A percentile compares a stretch with the other conserved stretches of the same genome.
phyloP scores from a whole-genome alignment of 208 protist species.

The Leishmania braziliensis region DNA sequence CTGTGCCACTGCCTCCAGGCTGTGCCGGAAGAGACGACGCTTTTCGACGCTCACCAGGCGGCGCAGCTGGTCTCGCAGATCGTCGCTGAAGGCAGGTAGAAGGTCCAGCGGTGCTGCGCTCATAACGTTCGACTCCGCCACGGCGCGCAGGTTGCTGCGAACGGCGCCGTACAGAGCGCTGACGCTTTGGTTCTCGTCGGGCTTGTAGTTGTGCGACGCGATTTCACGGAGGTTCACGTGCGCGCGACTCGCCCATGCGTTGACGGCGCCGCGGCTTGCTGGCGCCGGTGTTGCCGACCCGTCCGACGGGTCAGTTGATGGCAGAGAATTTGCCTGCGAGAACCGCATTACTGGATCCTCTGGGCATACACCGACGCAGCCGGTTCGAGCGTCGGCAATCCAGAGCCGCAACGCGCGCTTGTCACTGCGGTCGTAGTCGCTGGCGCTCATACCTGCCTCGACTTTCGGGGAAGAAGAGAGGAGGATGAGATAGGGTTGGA shows the following conservation, averaged over 20 bases:
- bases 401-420: conserved; percentile 38
- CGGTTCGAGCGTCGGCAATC: conserved; percentile 75
- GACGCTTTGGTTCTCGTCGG: not conserved
- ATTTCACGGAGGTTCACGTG: conserved; percentile 15
- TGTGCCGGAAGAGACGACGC: conserved; percentile 24
- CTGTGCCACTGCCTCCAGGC: conserved; percentile 18
- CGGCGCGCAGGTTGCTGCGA: conserved; percentile 8
- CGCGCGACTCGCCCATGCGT: conserved; percentile 11
- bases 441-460: not conserved
- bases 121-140: conserved; percentile 24
- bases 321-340: not conserved
- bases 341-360: conserved; percentile 33
- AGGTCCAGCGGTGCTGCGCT: conserved; percentile 23
- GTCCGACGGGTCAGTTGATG: not conserved
- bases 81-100: conserved; percentile 27
- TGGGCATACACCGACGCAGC: conserved; percentile 48
- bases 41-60: conserved; percentile 10
- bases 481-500: conserved; percentile 63
- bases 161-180: conserved; percentile 16
- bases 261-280: not conserved
- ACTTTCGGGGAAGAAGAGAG: conserved; percentile 5
- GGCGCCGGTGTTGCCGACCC: not conserved
- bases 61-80: conserved; percentile 20
- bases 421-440: not conserved
- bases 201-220: conserved; percentile 5